Evolutionary conservation across 2,329 filamentous ascomycete genomes (phyloP), one percentile per base, ranked within the genome.

Genomic region (Cryphonectria naterciae): DNA sequence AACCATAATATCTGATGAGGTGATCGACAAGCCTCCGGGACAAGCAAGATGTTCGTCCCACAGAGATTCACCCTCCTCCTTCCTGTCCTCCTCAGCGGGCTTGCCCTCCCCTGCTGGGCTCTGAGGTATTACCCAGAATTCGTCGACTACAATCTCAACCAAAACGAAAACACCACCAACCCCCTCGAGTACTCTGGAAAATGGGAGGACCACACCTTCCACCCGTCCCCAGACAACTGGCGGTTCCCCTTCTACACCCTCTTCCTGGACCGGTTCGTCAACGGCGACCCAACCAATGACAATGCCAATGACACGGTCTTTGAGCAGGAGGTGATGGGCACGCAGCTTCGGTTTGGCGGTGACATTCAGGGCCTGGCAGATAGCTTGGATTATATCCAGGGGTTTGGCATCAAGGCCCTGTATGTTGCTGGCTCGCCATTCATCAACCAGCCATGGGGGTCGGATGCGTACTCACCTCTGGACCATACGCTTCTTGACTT

Each of bases 221-320:
- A 81, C 35, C 81, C 84, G 0, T 89, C 87, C 22, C 88, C 88
- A 0, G 80, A 82, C 1, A 89, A 87, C 74, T 90, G 88, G 88
- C 82, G 88, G 28, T 85, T 91, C 71, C 89, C 89, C 0, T 87
- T 91, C 75, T 92, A 92, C 77, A 89, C 88, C 11, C 80, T 91
- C 61, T 90, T 90, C 76, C 78, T 91, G 11, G 89, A 91, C 77
- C 82, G 87, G 70, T 91, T 86, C 75, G 88, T 89, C 56, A 91
- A 91, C 74, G 89, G 89, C 28, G 86, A 91, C 74, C 89, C 89
- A 6, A 82, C 82, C 3, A 91, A 91, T 75, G 89, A 91, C 77
- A 85, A 91, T 75, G 84, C 85, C 58, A 91, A 91, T 76, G 85
- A 83, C 17, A 90, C 88, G 0, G 74, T 83, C 4, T 91, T 86